Base-by-base conservation (phyloP, 129 eudicot species). In the Centella asiatica region DNA sequence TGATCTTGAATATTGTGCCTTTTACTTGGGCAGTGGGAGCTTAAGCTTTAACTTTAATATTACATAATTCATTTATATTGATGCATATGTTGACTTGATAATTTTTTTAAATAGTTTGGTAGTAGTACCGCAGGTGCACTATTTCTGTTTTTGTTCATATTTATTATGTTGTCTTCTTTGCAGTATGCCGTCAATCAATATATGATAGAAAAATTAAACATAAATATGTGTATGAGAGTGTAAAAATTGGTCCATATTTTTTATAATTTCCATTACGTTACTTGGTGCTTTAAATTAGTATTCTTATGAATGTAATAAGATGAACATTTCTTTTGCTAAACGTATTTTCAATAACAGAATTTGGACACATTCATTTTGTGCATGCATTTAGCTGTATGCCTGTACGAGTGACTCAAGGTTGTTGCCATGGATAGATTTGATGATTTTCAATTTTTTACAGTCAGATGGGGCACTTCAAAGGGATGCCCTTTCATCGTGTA, bases 401-500 rank as follows among this genome's bases (percentile, higher is more conserved):
- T 14, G 1, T 29, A 23, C n/a, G 26, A 23, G 44, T 19, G 26
- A n/a, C 62, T 57, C 18, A 8, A 32, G 32, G 46, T 68, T 20
- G 25, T 28, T 26, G 22, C 47, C 52, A 2, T 57, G 36, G 14
- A 37, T 42, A 11, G 29, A 20, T 32, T 46, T 60, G 62, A 28
- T 5, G 50, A 31, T 37, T n/a, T 26, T 55, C 1, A 4, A 46
- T 8, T 58, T 69, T 73, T 73, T 84, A 67, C 95, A 87, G 99
- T 72, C 81, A 76, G 68, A 93, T 82, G 61, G 99, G 96, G 23
- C 83, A 57, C 65, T 87, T 93, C 44, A 87, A 82, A 62, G 99
- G 99, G 65, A 87, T 93, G 96, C 81, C 52, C 37, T 93, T 93
- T 69, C 79, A 74, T 66, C 96, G 88, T 45, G 99, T 93, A 32